These are phyloP conservation scores for Candida boleticola DNA, from an alignment of 805 yeast genomes.

Conservation along the genomic window DNA sequence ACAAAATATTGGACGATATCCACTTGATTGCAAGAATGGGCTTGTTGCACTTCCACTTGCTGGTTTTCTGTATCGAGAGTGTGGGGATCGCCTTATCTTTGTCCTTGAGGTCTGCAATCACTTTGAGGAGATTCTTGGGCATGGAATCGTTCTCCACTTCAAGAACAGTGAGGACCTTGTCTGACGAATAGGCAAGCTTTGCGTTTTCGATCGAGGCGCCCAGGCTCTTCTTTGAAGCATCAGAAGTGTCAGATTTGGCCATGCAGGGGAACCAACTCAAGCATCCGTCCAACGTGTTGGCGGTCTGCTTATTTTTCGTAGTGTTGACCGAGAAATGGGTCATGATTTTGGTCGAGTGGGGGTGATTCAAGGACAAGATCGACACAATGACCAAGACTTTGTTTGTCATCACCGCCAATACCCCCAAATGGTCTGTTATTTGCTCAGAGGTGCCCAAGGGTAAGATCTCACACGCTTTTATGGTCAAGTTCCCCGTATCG, in stretches of 20 bases:
- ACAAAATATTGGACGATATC: constrained; percentile 34
- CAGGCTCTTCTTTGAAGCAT: constrained; percentile 4
- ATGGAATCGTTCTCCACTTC: constrained; percentile 44
- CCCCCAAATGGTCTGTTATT: constrained; percentile 54
- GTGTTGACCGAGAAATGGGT: constrained; percentile 49
- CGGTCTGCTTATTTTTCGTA: constrained; percentile 23
- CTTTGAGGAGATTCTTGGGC: constrained; percentile 24
- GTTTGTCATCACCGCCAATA: constrained; percentile 59
- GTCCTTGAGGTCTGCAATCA: constrained; percentile 31
- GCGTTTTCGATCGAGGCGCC: constrained; percentile 25
- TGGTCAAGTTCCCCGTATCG: constrained; percentile 10
- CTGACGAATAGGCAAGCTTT: constrained; percentile 66
- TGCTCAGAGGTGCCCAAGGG: constrained; percentile 60
- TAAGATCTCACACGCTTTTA: constrained; percentile 41
- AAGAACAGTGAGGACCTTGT: constrained; percentile 54
- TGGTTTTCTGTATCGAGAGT: constrained; percentile 23
- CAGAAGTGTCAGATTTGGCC: constrained; percentile 13
- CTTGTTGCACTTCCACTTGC: constrained; percentile 18
- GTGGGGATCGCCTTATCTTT: constrained; percentile 34
- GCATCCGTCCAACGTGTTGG: constrained; percentile 40
- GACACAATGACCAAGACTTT: constrained; percentile 52
- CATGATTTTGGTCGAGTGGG: constrained; percentile 20
- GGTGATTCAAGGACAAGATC: constrained; percentile 43
- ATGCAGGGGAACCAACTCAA: constrained; percentile 64
- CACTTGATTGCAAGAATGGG: constrained; percentile 54